A percentile compares a stretch with the other conserved stretches of the same genome.
phyloP scores from a whole-genome alignment of 225 moss, liverwort and hornwort genomes.

The Sphagnum tenellum region DNA sequence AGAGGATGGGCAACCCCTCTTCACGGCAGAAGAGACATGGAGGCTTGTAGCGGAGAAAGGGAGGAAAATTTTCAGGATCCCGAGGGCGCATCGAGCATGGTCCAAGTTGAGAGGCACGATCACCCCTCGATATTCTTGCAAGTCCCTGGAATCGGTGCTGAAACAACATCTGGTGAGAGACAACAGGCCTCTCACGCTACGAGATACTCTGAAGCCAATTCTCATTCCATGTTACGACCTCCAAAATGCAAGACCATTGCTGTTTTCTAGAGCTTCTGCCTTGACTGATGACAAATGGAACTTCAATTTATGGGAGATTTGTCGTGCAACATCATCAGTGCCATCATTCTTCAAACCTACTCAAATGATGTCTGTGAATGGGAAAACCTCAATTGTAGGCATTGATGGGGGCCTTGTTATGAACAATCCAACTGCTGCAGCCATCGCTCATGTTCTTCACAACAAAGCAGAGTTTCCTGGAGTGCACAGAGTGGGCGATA shows the following conservation, averaged over 20 bases:
- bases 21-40: constrained; percentile 68
- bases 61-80: constrained; percentile 61
- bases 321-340: constrained; percentile 84
- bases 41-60: constrained; percentile 70
- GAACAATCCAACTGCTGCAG: constrained; percentile 92
- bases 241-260: constrained; percentile 63
- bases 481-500: constrained; percentile 55
- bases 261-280: constrained; percentile 81
- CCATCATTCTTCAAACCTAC: constrained; percentile 79
- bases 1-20: constrained; percentile 46
- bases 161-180: constrained; percentile 57
- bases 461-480: constrained; percentile 79
- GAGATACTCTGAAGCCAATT: constrained; percentile 75
- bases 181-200: constrained; percentile 51
- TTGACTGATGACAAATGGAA: constrained; percentile 71
- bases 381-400: constrained; percentile 63
- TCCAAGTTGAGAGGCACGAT: constrained; percentile 53
- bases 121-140: constrained; percentile 56
- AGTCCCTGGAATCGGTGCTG: constrained; percentile 59
- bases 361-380: constrained; percentile 50
- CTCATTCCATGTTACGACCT: constrained; percentile 93
- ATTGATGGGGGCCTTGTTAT: constrained; percentile 85
- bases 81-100: constrained; percentile 31
- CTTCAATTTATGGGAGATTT: constrained; percentile 85
- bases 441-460: constrained; percentile 86